These are phyloP conservation scores for Umbilicus rupestris DNA, from an alignment of 164 flowering plant genomes.

Conservation along the genomic window DNA sequence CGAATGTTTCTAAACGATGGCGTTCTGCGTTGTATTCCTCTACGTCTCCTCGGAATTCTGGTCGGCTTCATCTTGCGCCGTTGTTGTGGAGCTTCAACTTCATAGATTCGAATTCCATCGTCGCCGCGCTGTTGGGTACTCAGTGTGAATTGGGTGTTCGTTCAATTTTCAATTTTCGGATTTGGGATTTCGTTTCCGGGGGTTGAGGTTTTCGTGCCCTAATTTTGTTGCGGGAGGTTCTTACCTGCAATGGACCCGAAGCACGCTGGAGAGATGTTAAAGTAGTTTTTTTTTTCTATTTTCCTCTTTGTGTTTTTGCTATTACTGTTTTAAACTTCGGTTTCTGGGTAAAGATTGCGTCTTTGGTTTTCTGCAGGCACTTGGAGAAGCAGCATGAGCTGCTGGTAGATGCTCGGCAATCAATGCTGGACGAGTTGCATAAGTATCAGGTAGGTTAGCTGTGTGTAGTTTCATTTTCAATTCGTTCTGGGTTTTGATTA, in stretches of 20 bases:
- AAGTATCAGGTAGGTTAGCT: neutral
- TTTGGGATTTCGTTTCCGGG: neutral
- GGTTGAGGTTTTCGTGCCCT: neutral
- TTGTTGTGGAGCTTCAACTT: neutral
- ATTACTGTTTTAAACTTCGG: neutral
- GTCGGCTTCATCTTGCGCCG: neutral
- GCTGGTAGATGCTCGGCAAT: constrained; percentile 1
- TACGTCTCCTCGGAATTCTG: neutral
- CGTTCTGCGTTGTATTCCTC: no score
- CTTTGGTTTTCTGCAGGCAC: neutral
- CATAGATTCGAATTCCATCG: no score
- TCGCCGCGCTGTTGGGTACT: no score
- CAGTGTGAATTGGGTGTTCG: neutral
- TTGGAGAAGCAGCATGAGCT: constrained; percentile 3
- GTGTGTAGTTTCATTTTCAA: no score
- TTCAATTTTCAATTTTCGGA: neutral
- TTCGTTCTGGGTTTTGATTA: no score
- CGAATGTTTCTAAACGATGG: no score
- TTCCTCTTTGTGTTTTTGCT: neutral
- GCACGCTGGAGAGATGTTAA: neutral
- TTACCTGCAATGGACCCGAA: neutral
- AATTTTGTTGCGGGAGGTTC: neutral
- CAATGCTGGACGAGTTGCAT: neutral
- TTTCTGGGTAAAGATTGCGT: neutral
- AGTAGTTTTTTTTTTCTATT: no score